Evolutionary conservation across 2,329 filamentous ascomycete species (phyloP), one percentile per base, ranked within the genome.

Genomic region (Cladosporium velox): DNA sequence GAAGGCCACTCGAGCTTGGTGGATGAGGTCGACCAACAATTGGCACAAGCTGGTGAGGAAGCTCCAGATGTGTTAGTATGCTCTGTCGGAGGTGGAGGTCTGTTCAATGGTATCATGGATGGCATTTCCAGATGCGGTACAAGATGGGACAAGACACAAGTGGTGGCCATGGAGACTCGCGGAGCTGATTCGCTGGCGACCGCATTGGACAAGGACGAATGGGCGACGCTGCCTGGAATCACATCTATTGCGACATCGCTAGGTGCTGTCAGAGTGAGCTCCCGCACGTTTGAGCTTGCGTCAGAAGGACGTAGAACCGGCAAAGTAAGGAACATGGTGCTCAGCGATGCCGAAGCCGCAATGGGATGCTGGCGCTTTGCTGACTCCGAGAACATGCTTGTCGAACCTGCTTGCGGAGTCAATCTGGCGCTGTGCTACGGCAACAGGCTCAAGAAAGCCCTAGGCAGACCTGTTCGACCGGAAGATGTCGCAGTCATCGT

Each of bases 321-420:
- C 49, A 81, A 82, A 54, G 85, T 90, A 28, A 82, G 82, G 44
- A 88, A 84, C 68, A 79, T 86, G 4, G 89, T 92, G 0, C 82
- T 95, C 11, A 84, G 83, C 3, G 92, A 96, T 72, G 88, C 87
- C 3, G 91, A 95, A 73, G 93, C 94, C 0, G 92, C 91, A 21
- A 86, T 89, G 78, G 93, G 89, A 2, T 91, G 90, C 65, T 88
- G 90, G 72, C 83, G 87, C 30, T 88, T 97, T 68, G 89, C 91
- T 12, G 91, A 97, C 70, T 92, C 96, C 67, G 91, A 93, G 72
- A 82, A 90, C 30, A 80, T 94, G 65, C 81, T 97, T 66, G 91
- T 97, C 4, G 94, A 98, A 80, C 82, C 90, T 38, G 88, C 93
- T 0, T 97, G 94, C 76, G 93, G 93, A 0, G 92, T 94, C 5